Evolutionary conservation across 768 basidiomycete genomes (phyloP).

Genomic region (Cyclocybe aegerita): DNA sequence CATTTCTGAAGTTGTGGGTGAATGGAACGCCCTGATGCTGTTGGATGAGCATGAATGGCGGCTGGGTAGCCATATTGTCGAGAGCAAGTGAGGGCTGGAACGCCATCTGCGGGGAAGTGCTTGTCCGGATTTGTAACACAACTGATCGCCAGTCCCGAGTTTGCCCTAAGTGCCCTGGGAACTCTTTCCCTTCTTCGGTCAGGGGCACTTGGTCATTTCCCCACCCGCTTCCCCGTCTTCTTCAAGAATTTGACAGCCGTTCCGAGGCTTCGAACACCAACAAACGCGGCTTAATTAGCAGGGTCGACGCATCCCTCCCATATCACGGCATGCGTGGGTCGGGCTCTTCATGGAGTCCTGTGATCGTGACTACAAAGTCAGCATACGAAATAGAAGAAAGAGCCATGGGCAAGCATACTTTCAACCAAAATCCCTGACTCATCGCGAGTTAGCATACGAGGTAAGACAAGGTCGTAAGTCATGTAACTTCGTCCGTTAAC

Average conservation of each 20-base stretch:
- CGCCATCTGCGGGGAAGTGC: conserved; percentile 20
- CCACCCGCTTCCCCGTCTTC: neutral
- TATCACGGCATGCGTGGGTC: too few relatives aligned
- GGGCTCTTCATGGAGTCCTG: too few relatives aligned
- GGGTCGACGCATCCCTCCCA: too few relatives aligned
- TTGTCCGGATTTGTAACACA: conserved; percentile 21
- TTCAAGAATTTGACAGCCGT: too few relatives aligned
- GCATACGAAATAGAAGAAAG: too few relatives aligned
- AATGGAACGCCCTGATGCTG: conserved; percentile 8
- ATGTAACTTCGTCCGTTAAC: too few relatives aligned
- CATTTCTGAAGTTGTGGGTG: conserved; percentile 11
- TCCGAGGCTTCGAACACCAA: too few relatives aligned
- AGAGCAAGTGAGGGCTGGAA: conserved; percentile 10
- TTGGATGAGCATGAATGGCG: conserved; percentile 15
- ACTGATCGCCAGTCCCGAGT: conserved; percentile 23
- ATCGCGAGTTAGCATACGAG: too few relatives aligned
- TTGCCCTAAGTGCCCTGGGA: conserved; percentile 28
- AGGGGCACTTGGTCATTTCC: neutral
- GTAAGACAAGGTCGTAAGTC: too few relatives aligned
- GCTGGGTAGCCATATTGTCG: conserved; percentile 14
- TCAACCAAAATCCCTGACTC: too few relatives aligned
- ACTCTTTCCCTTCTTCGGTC: neutral
- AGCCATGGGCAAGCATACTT: too few relatives aligned
- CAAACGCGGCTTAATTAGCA: too few relatives aligned
- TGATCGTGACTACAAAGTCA: neutral